Evolutionary conservation across 805 yeast species (phyloP).

Genomic region (Jamesozyma gamospora): DNA sequence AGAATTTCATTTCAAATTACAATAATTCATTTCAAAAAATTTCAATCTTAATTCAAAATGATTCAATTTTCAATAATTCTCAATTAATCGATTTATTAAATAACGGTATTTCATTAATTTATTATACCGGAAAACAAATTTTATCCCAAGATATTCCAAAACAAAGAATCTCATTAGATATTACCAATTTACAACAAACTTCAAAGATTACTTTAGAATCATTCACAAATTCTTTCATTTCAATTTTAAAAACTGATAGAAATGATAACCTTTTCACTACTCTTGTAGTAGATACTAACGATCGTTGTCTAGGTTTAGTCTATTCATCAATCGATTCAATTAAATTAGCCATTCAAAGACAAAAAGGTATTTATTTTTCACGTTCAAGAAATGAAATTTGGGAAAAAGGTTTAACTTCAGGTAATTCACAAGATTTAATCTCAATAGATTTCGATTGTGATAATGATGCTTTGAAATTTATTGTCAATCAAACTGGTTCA

Average conservation of each 20-base stretch:
- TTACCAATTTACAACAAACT: constrained; percentile 4
- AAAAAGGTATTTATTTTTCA: constrained; percentile 88
- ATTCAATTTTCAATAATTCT: constrained; percentile 24
- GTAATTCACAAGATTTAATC: constrained; percentile 76
- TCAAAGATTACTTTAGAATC: constrained; percentile 10
- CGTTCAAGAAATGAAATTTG: constrained; percentile 81
- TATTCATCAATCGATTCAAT: constrained; percentile 82
- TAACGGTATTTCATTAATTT: constrained; percentile 44
- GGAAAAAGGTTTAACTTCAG: constrained; percentile 95
- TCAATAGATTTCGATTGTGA: constrained; percentile 78
- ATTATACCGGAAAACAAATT: constrained; percentile 13
- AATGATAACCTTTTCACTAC: constrained; percentile 80
- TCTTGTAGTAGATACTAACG: constrained; percentile 58
- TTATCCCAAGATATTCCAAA: constrained; percentile 34
- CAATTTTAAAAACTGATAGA: constrained; percentile 62
- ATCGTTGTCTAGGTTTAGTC: constrained; percentile 78
- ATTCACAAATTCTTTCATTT: constrained; percentile 27
- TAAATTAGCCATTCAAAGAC: constrained; percentile 66
- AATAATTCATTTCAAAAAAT: constrained; percentile 14
- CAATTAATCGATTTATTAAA: constrained; percentile 50
- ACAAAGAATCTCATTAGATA: constrained; percentile 31
- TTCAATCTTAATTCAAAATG: constrained; percentile 18
- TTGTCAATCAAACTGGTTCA: constrained; percentile 71
- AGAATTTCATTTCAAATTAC: constrained; percentile 9
- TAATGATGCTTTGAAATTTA: constrained; percentile 78